Base-by-base conservation (phyloP, 106 monocot genomes). In the Platanthera guangdongensis region DNA sequence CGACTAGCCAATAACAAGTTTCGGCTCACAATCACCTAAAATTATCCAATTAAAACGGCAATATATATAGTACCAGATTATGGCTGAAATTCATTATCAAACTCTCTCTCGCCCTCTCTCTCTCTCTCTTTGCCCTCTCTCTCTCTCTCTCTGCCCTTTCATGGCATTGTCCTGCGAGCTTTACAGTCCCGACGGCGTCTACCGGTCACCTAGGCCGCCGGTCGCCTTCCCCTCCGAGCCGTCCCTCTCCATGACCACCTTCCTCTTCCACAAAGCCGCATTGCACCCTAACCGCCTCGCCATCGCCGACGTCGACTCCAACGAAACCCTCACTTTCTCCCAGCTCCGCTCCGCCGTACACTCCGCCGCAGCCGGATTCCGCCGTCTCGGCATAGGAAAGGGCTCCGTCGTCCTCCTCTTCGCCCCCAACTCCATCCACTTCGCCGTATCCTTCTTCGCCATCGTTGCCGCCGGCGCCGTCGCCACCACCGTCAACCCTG, bases 331-430 rank as follows among this genome's bases (percentile, higher is more conserved):
- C 74, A 55, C 84, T 75, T 90, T 90, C 78, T 10, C 46, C 12
- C 54, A 72, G 10, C 82, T 90, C 72, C 69, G 49, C 13, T 68
- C 86, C 49, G 25, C 82, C 62, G 77, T 88, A 63, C 50, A 9
- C 69, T 55, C 84, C 64, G 82, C 92, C 21, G 54, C 50, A 47
- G 82, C 67, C 8, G 72, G 88, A 39, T 47, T 71, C 50, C 46
- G 78, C 72, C 73, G 52, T 39, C 76, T 78, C 15, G 82, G 83
- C 68, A 73, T 95, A n/a, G 0, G 11, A 3, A 74, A 78, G 68
- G 82, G 87, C 45, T 86, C 88, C 81, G 86, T 88, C 72, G 88
- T 92, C 72, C 92, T 95, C 73, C 45, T 95, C 77, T 76, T 89
- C 86, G 78, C 94, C 45, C 89, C 91, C 55, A 92, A 92, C 71